Evolutionary conservation across 805 yeast species (phyloP), one percentile per base, ranked within the genome.

Genomic region (Candida glaebosa): DNA sequence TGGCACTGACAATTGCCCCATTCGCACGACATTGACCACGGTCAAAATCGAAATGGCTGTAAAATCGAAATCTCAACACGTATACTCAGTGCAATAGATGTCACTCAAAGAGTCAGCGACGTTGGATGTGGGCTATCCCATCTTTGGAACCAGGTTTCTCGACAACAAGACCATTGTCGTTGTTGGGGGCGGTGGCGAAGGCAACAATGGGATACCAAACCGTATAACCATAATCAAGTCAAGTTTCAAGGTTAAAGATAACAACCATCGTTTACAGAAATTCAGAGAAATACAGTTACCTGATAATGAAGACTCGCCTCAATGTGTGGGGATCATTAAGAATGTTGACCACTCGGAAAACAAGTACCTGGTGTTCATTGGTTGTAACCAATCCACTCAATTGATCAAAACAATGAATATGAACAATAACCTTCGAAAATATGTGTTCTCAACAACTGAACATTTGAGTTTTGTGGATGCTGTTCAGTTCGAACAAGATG

Each of bases 101-200:
- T 59, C 67, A 19, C 49, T 60, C 25, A 63, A 60, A 38, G 61
- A 67, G 28, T 54, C 63, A 20, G 69, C 71, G 5, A 52, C 60
- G 18, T 54, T 70, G 26, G 67, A 65, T 44, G 58, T 68, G 14
- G 91, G 87, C 2, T 86, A 82, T 53, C 98, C 99, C 1, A 72
- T 89, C 9, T 86, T 84, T 51, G 91, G 88, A 2, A 82, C 91
- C 40, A 77, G 78, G 45, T 89, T 87, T 57, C 68, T 82, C 34
- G 71, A 76, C 49, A 74, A 81, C 47, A 64, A 69, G 45, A 75
- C 81, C 1, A 59, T 90, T 19, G 60, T 89, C 37, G 84, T 84
- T 20, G 81, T 88, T 2, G 99, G 99, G 32, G 99, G 99, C 34
- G 97, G 97, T 22, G 98, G 97, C 18, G 95, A 87, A 59, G 96